Conservation (phyloP, 768 basidiomycete species). For the Hirschioporus abietinus region DNA sequence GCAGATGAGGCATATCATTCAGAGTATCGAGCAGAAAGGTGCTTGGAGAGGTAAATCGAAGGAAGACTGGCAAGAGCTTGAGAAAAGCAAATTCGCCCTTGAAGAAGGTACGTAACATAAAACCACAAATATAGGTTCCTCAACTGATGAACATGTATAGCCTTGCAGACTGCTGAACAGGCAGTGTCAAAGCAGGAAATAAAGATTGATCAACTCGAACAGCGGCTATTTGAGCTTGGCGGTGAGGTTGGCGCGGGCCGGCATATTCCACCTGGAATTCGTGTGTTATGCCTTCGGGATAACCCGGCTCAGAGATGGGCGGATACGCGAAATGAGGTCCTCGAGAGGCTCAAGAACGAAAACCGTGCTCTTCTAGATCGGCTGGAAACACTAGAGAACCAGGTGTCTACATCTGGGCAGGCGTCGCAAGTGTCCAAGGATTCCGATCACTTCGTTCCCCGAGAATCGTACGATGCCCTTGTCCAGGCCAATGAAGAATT, state of each 20-base stretch:
- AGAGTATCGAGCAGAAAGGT: neutral
- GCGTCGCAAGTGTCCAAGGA: neutral
- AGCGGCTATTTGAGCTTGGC: conserved; percentile 68
- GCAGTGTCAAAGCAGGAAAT: conserved; percentile 27
- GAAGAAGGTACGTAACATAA: neutral
- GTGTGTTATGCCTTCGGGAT: conserved; percentile 61
- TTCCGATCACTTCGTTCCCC: conserved; percentile 53
- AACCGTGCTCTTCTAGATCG: conserved; percentile 76
- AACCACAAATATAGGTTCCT: neutral
- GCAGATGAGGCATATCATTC: neutral
- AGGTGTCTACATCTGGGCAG: neutral
- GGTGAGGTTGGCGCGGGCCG: conserved; percentile 74
- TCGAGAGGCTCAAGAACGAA: conserved; percentile 75
- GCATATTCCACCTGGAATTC: conserved; percentile 66
- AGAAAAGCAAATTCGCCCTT: conserved; percentile 29
- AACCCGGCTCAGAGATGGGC: conserved; percentile 85
- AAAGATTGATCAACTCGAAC: conserved; percentile 68
- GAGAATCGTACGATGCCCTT: conserved; percentile 74
- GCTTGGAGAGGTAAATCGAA: conserved; percentile 14
- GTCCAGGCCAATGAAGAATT: conserved; percentile 65
- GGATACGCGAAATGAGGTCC: conserved; percentile 64
- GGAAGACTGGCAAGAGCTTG: conserved; percentile 36
- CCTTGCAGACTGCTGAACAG: conserved; percentile 35
- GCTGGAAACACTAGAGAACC: conserved; percentile 52
- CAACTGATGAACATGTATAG: conserved; percentile 25